These are phyloP conservation scores for barrel medic (Medicago truncatula) DNA, from an alignment of 306 rosid species.

Conservation along the genomic window MtrunA17r5.0-ANR NC_053048.1:45360501-45361000, in stretches of 20 bases:
- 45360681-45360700: too few relatives aligned
- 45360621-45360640: too few relatives aligned
- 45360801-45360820: neutral
- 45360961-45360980: neutral
- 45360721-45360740: neutral
- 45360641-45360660: too few relatives aligned
- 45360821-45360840: too few relatives aligned
- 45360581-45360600: too few relatives aligned
- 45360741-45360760: too few relatives aligned
- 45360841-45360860: neutral
- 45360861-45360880: neutral
- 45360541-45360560: neutral
- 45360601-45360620: too few relatives aligned
- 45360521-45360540: neutral
- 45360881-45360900: neutral
- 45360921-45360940: slow-evolving; percentile 1
- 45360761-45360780: too few relatives aligned
- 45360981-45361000: neutral
- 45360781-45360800: too few relatives aligned
- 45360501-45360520: neutral
- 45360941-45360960: neutral
- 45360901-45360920: neutral
- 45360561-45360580: too few relatives aligned
- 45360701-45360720: neutral
- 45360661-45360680: too few relatives aligned